phyloP scores from a whole-genome alignment of 768 basidiomycete species.

The Hygrocybe punicea region DNA sequence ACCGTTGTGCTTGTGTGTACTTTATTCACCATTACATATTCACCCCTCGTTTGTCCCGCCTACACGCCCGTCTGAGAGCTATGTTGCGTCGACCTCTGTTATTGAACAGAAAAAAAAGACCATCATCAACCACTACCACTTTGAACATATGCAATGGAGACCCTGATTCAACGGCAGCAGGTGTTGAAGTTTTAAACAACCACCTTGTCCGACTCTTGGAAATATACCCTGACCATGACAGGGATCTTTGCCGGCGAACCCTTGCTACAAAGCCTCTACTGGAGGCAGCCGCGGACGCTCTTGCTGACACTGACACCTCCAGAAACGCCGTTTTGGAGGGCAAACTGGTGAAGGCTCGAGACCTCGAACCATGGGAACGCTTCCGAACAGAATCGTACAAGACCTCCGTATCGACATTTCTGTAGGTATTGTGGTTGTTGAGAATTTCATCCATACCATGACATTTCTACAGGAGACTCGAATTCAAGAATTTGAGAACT shows the following conservation, averaged over 20 bases:
- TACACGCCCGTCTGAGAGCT: too few relatives aligned
- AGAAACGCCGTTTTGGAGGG: background rate
- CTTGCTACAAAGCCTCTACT: background rate
- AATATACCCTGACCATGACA: background rate
- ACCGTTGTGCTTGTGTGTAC: too few relatives aligned
- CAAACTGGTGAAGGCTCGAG: background rate
- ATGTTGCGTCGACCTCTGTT: too few relatives aligned
- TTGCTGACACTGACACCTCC: background rate
- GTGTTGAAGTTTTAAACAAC: background rate
- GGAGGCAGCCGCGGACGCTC: background rate
- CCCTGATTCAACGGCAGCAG: background rate
- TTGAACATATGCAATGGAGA: background rate
- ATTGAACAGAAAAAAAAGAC: too few relatives aligned
- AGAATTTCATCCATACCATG: background rate
- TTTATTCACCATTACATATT: too few relatives aligned
- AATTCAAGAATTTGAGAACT: background rate
- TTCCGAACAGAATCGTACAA: background rate
- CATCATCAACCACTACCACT: background rate
- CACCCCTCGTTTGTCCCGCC: too few relatives aligned
- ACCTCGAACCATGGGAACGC: constrained; percentile 3
- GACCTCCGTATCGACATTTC: background rate
- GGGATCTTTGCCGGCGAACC: background rate
- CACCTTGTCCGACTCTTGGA: background rate
- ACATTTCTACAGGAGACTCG: background rate
- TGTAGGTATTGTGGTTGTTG: background rate